Evolutionary conservation across 345 rosid genomes (phyloP).

Genomic region (Hirschfeldia incana): DNA sequence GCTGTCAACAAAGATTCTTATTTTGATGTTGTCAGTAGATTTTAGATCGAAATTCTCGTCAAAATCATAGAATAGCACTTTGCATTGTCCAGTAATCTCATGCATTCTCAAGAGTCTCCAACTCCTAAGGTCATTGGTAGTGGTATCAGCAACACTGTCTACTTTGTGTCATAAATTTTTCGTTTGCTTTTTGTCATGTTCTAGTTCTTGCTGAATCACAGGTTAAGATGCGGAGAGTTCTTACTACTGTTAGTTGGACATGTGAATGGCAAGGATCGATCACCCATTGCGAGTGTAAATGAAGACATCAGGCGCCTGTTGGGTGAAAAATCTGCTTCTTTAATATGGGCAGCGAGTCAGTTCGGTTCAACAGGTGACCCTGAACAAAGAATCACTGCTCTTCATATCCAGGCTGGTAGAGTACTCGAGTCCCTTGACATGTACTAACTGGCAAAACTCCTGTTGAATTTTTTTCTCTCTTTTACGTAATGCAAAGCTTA

Average conservation of each 20-base stretch:
- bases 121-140: background rate
- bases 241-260: constrained; percentile 87
- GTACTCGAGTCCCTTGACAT: constrained; percentile 88
- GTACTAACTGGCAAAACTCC: constrained; percentile 39
- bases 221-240: constrained; percentile 97
- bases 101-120: background rate
- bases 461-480: background rate
- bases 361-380: constrained; percentile 86
- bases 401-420: constrained; percentile 91
- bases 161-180: background rate
- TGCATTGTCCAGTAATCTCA: constrained; percentile 1
- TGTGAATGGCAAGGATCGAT: constrained; percentile 71
- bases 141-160: background rate
- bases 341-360: constrained; percentile 98
- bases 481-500: background rate
- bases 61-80: background rate
- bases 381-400: constrained; percentile 75
- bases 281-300: constrained; percentile 82
- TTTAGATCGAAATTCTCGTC: background rate
- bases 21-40: background rate
- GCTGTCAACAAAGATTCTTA: background rate
- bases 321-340: constrained; percentile 91
- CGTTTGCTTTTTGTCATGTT: background rate
- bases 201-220: constrained; percentile 28
- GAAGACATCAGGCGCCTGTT: constrained; percentile 84